A percentile compares a stretch with the other conserved stretches of the same genome.
These are phyloP conservation scores for Nemania sp. DNA, from an alignment of 2,329 filamentous ascomycete genomes.

Conservation along the genomic window DNA sequence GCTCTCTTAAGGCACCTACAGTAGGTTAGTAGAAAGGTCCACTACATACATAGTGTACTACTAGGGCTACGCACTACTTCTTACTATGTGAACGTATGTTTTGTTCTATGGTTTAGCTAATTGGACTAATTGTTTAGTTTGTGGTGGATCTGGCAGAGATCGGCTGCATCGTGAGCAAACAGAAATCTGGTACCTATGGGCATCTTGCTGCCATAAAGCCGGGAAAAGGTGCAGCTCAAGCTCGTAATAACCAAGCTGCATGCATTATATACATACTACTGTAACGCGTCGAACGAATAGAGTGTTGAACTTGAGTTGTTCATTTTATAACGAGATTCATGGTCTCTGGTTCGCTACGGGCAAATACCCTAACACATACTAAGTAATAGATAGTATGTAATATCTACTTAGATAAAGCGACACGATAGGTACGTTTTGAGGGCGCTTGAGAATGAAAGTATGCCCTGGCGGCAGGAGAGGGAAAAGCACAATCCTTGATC, in stretches of 20 bases:
- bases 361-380: slow-evolving; percentile 12
- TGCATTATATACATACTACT: slow-evolving; percentile 29
- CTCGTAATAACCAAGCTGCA: slow-evolving; percentile 13
- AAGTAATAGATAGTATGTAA: background rate
- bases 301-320: slow-evolving; percentile 1
- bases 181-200: background rate
- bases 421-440: background rate
- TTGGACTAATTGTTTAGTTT: slow-evolving; percentile 5
- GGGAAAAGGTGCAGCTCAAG: slow-evolving; percentile 13
- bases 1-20: background rate
- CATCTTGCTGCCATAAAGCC: slow-evolving; percentile 2
- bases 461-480: slow-evolving; percentile 25
- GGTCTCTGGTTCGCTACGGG: slow-evolving; percentile 14
- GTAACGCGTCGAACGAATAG: slow-evolving; percentile 18
- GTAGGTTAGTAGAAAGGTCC: background rate
- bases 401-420: background rate
- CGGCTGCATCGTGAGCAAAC: background rate
- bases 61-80: slow-evolving; percentile 2
- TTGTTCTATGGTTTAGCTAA: background rate
- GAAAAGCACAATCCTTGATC: slow-evolving; percentile 7
- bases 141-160: background rate
- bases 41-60: background rate
- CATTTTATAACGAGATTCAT: slow-evolving; percentile 1
- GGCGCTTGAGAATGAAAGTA: background rate
- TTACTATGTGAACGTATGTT: background rate